Percentiles rank a stretch among this genome's conserved stretches.
phyloP scores from a whole-genome alignment of 1,284 basidiomycete genomes.

The Leucoagaricus sp. region DNA sequence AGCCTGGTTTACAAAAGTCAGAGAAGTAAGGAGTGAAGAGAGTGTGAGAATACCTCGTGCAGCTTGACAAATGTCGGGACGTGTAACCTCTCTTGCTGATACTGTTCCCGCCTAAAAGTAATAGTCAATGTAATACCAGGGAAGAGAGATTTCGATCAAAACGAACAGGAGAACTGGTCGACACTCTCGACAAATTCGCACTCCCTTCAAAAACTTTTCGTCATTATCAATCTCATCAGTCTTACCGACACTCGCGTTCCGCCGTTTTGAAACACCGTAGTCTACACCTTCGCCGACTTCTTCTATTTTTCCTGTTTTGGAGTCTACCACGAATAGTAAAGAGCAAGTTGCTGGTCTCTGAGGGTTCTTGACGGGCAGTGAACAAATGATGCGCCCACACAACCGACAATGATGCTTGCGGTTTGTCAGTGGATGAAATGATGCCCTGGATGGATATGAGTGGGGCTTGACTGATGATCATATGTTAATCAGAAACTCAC shows the following conservation, averaged over 20 bases:
- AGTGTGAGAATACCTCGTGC: slow-evolving; percentile 56
- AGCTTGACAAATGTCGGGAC: slow-evolving; percentile 68
- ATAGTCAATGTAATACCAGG: slow-evolving; percentile 6
- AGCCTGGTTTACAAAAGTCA: slow-evolving; percentile 39
- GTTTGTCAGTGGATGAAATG: slow-evolving; percentile 88
- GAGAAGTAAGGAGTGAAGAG: neutral
- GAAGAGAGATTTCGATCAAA: neutral
- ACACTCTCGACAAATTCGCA: slow-evolving; percentile 84
- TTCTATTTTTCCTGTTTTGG: slow-evolving; percentile 73
- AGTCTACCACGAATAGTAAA: slow-evolving; percentile 78
- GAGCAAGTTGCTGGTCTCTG: slow-evolving; percentile 74
- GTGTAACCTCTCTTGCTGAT: slow-evolving; percentile 66
- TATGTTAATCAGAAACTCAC: slow-evolving; percentile 46
- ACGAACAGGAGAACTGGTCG: slow-evolving; percentile 76
- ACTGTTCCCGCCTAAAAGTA: slow-evolving; percentile 72
- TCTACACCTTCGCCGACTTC: slow-evolving; percentile 88
- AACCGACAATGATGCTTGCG: slow-evolving; percentile 97
- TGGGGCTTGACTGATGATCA: neutral
- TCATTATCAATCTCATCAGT: slow-evolving; percentile 56
- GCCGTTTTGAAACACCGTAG: slow-evolving; percentile 68
- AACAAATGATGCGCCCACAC: slow-evolving; percentile 92
- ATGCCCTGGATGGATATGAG: slow-evolving; percentile 47
- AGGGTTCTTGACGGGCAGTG: slow-evolving; percentile 78
- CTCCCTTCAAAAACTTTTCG: slow-evolving; percentile 80
- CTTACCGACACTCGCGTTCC: slow-evolving; percentile 31